Evolutionary conservation across 306 rosid species (phyloP), one percentile per base, ranked within the genome.

Genomic region (Casuarina glauca): DNA sequence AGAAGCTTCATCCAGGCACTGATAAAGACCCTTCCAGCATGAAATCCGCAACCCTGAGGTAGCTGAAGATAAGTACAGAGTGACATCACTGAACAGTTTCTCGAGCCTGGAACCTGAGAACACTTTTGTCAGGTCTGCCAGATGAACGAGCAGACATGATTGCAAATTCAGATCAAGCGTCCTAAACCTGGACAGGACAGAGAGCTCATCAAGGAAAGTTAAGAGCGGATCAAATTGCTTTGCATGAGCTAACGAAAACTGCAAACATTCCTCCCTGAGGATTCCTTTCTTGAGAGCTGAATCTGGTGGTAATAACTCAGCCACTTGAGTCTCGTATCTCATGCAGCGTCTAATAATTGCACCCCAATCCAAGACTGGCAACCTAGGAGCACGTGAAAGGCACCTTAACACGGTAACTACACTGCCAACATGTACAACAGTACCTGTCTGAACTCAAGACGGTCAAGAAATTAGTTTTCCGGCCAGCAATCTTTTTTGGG

Each of bases 301-400:
- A 63, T 84, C 89, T 39, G 76, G 67, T 9, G 74, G 74, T 66
- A 81, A 73, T 60, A 79, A 81, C 44, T 75, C 84, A 4, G 79
- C 73, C 81, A 83, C 83, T 83, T 87, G 89, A 63, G 87, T 78
- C 75, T 88, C 97, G 74, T 87, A 91, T 86, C 91, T 89, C 96
- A 95, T 91, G 83, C 92, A 93, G 69, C 98, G 93, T 84, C 97
- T 87, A 63, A 92, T 75, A 67, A 87, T 82, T 74, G 86, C 88
- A 70, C 97, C 97, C 98, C 98, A 95, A 71, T 95, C 93, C 83
- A 95, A 78, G 80, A 81, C 74, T 16, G 97, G 98, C 88, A 95
- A 85, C 81, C 97, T 87, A 79, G 97, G 97, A 84, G 97, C 96
- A 87, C 86, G 85, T 78, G 97, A 86, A 78, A 95, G 97, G 85